Base-by-base conservation (phyloP, 1,139 yeast species). In the Chernovozyma aurita region DNA sequence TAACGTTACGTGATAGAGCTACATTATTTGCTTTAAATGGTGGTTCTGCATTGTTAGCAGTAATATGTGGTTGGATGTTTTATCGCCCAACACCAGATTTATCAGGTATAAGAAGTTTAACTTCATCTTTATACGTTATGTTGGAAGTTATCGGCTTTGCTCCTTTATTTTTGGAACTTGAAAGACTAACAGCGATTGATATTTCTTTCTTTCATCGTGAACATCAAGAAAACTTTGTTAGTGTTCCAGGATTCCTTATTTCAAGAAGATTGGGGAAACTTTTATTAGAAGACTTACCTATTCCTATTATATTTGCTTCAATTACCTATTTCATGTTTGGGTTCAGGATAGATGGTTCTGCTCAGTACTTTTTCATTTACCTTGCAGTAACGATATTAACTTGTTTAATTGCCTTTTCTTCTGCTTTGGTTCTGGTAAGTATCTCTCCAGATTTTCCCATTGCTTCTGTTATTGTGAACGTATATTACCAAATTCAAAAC, bases 311-410 rank as follows among this genome's bases (percentile, higher is more conserved):
- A 0, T 85, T 74, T 56, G 69, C 87, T 0, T 44, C 67, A 0
- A 74, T 83, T 18, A 74, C 86, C 0, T 86, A 80, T 49, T 86
- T 81, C 57, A 82, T 86, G 94, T 76, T 78, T 65, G 95, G 95
- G 0, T 62, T 86, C 21, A 59, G 85, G 30, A 31, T 50, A 15
- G 49, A 54, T 14, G 52, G 49, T 5, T 42, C 41, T 3, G 45
- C 54, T 4, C 60, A 70, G 59, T 55, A 52, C 37, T 86, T 83
- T 49, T 84, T 82, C 44, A 67, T 76, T 3, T 86, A 73, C 55
- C 79, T 82, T 53, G 72, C 80, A 2, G 67, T 78, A 11, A 62
- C 70, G 13, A 54, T 86, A n/a, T 48, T 85, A 31, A 69, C 69
- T 21, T 81, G 80, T 42, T 58, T 78, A 41, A 64, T 71, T 34